A percentile compares a stretch with the other conserved stretches of the same genome.
These are phyloP conservation scores for Sesbania bispinosa DNA, from an alignment of 306 rosid species.

Conservation along the genomic window DNA sequence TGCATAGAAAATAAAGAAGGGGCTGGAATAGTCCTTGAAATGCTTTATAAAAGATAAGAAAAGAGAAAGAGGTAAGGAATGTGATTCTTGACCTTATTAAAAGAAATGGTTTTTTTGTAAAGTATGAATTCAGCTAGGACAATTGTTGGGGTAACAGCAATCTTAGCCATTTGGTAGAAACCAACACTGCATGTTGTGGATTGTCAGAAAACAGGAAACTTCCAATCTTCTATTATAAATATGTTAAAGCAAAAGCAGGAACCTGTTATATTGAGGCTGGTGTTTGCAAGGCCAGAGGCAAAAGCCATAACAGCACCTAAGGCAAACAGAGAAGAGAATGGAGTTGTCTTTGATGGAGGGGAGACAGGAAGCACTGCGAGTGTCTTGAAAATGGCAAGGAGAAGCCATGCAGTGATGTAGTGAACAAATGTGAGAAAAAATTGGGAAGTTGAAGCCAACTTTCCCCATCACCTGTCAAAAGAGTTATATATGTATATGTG, in stretches of 20 bases:
- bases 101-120: conserved; percentile 58
- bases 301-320: conserved; percentile 94
- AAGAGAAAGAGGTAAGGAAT: not conserved
- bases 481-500: not conserved
- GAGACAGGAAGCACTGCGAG: conserved; percentile 76
- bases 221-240: not conserved
- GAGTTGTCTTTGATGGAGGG: conserved; percentile 84
- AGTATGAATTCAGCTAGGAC: conserved; percentile 83
- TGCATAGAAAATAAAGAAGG: not conserved
- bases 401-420: conserved; percentile 72
- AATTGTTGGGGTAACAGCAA: conserved; percentile 95
- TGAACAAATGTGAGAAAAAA: conserved; percentile 84
- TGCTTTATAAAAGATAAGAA: not conserved
- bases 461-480: conserved; percentile 79
- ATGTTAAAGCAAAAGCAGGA: not conserved
- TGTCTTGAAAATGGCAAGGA: conserved; percentile 77
- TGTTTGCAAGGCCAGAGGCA: conserved; percentile 97
- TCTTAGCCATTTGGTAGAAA: conserved; percentile 98
- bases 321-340: conserved; percentile 83
- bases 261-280: conserved; percentile 95
- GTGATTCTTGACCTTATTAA: conserved; percentile 48
- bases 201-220: conserved; percentile 26
- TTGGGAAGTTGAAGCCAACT: conserved; percentile 91
- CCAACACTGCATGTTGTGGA: conserved; percentile 62
- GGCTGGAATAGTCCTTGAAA: not conserved